Conservation (phyloP, 139 green algal genomes). For the Chlorella sp. region DNA sequence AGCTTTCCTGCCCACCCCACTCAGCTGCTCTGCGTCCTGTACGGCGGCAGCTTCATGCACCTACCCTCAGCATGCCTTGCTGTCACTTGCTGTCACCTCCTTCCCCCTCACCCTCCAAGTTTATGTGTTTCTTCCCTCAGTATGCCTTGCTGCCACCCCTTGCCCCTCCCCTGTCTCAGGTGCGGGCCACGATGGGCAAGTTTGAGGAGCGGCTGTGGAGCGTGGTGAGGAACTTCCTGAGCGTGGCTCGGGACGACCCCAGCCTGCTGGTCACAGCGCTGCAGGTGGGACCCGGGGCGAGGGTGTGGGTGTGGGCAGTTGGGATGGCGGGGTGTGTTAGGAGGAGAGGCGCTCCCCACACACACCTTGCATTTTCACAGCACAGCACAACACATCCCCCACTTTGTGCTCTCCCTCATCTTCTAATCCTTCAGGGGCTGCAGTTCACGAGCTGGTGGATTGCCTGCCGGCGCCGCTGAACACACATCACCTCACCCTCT, state of each 20-base stretch:
- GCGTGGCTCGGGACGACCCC: constrained; percentile 62
- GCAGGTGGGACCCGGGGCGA: constrained; percentile 39
- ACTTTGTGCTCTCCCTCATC: too few relatives aligned
- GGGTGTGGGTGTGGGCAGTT: too few relatives aligned
- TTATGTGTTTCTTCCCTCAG: background rate
- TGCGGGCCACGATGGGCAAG: constrained; percentile 56
- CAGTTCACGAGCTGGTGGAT: background rate
- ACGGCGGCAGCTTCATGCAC: too few relatives aligned
- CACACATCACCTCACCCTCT: too few relatives aligned
- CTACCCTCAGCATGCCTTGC: background rate
- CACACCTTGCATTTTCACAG: background rate
- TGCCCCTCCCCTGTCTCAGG: constrained; percentile 36
- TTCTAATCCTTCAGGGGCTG: background rate
- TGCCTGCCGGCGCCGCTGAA: background rate
- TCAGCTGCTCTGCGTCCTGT: too few relatives aligned
- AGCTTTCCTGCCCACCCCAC: too few relatives aligned
- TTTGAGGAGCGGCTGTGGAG: constrained; percentile 82
- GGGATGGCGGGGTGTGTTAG: background rate
- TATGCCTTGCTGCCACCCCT: background rate
- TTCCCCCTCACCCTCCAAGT: background rate
- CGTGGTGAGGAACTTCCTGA: constrained; percentile 67
- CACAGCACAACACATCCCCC: background rate
- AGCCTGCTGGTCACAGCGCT: constrained; percentile 79
- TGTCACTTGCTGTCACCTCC: background rate
- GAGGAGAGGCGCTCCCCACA: background rate